phyloP scores from a whole-genome alignment of 1,284 basidiomycete species.

The Somion occarium region DNA sequence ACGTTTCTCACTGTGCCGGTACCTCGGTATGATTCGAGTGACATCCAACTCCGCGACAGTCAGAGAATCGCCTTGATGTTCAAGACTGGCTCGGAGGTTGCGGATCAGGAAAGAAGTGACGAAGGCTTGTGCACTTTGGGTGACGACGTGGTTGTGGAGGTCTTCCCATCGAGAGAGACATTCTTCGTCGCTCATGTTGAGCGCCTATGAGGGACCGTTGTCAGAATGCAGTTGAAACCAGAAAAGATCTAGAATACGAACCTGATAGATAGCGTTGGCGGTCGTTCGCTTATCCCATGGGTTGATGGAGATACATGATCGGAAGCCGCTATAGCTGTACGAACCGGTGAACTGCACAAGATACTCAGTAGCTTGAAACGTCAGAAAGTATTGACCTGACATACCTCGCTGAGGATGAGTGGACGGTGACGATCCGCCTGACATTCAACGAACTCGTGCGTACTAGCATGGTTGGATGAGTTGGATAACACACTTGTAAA shows the following conservation, averaged over 20 bases:
- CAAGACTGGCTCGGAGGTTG: slow-evolving; percentile 63
- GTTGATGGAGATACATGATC: slow-evolving; percentile 81
- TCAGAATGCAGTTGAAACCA: no score
- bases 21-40: slow-evolving; percentile 49
- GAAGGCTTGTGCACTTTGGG: slow-evolving; percentile 84
- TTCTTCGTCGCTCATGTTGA: slow-evolving; percentile 77
- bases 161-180: slow-evolving; percentile 78
- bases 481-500: background rate
- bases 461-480: slow-evolving; percentile 31
- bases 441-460: slow-evolving; percentile 84
- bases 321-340: slow-evolving; percentile 82
- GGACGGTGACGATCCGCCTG: slow-evolving; percentile 68
- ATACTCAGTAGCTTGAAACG: background rate
- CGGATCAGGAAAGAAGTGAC: slow-evolving; percentile 76
- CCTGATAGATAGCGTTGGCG: slow-evolving; percentile 69
- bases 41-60: slow-evolving; percentile 50
- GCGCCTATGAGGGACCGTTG: no score
- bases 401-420: slow-evolving; percentile 71
- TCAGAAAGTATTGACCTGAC: no score
- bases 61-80: slow-evolving; percentile 42
- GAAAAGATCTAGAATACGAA: slow-evolving; percentile 9
- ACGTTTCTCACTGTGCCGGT: slow-evolving; percentile 57
- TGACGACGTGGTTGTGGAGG: slow-evolving; percentile 80
- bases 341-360: slow-evolving; percentile 72
- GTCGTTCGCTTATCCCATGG: slow-evolving; percentile 77